A percentile compares a stretch with the other conserved stretches of the same genome.
phyloP scores from a whole-genome alignment of 164 flowering plant genomes.

The Protea cynaroides region DNA sequence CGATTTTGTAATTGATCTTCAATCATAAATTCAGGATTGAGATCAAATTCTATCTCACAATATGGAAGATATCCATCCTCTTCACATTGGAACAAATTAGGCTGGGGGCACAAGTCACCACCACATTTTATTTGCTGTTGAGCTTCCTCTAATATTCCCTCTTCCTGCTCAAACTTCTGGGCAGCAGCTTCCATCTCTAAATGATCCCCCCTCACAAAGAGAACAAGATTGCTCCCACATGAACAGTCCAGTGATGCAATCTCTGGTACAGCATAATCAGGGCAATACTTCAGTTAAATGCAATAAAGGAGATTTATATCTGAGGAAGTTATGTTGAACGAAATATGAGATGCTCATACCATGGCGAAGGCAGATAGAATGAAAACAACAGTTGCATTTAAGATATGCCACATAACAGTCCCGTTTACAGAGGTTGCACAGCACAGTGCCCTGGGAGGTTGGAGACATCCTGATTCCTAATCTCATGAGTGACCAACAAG shows the following conservation, averaged over 20 bases:
- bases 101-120: constrained; percentile 30
- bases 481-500: constrained; percentile 77
- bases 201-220: constrained; percentile 60
- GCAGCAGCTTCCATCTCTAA: constrained; percentile 74
- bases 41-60: constrained; percentile 45
- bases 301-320: neutral
- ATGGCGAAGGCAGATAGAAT: constrained; percentile 90
- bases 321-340: neutral
- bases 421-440: constrained; percentile 87
- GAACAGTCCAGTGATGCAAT: constrained; percentile 33
- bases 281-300: neutral
- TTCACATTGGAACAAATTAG: constrained; percentile 27
- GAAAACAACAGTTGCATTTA: constrained; percentile 58
- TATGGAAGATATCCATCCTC: constrained; percentile 61
- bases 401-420: constrained; percentile 84
- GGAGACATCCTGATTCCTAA: constrained; percentile 29
- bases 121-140: constrained; percentile 20
- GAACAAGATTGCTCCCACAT: constrained; percentile 47
- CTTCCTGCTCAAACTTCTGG: constrained; percentile 72
- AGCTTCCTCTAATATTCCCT: constrained; percentile 36
- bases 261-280: constrained; percentile 33
- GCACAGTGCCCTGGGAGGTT: constrained; percentile 56
- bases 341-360: constrained; percentile 35
- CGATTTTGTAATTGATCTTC: constrained; percentile 1
- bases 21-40: constrained; percentile 10